phyloP scores from a whole-genome alignment of 2,329 filamentous ascomycete species.

The Epichloe gansuensis region DNA sequence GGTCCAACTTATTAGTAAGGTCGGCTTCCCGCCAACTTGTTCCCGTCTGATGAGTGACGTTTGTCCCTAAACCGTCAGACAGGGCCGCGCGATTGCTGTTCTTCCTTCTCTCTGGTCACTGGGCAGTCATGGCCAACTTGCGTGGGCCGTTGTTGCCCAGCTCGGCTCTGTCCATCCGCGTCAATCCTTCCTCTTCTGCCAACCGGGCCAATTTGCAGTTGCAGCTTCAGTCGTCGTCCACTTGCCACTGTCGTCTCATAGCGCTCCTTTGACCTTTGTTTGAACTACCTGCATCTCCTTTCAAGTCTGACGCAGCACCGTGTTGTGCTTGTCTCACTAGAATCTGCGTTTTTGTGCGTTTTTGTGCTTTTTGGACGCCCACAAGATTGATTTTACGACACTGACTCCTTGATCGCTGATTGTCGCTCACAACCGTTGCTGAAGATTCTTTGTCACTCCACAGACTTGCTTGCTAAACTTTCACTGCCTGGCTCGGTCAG shows the following conservation, averaged over 20 bases:
- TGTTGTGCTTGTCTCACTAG: conserved; percentile 1
- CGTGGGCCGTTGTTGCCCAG: neutral
- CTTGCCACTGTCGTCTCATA: neutral
- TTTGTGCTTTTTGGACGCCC: conserved; percentile 3
- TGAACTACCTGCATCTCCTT: neutral
- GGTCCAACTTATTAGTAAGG: neutral
- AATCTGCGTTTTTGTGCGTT: neutral
- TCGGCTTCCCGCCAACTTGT: neutral
- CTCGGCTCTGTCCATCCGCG: neutral
- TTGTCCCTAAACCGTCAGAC: neutral
- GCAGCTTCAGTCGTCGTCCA: neutral
- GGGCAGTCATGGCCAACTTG: neutral
- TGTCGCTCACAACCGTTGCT: neutral
- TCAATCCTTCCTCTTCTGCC: neutral
- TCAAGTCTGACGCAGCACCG: neutral
- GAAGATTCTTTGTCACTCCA: neutral
- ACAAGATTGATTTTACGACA: neutral
- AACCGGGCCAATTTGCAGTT: neutral
- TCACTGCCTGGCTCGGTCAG: neutral
- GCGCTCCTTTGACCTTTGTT: neutral
- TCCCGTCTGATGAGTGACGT: neutral
- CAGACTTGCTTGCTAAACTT: neutral
- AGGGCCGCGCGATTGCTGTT: neutral
- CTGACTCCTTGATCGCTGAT: neutral
- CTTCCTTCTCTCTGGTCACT: neutral